Evolutionary conservation across 768 basidiomycete genomes (phyloP), one percentile per base, ranked within the genome.

Genomic region (Termitomyces sp.): DNA sequence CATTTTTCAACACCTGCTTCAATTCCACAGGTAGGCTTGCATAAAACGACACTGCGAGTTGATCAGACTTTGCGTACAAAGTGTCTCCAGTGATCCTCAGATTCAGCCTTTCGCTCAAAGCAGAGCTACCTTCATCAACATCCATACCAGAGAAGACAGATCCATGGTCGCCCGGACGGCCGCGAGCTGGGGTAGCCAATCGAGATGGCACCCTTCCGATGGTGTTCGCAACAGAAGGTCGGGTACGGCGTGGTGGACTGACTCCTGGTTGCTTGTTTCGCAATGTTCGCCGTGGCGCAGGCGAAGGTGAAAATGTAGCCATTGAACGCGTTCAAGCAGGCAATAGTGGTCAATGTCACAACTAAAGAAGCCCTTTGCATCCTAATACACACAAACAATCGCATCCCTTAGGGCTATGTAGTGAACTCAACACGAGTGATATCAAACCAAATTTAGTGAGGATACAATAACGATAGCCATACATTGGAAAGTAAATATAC

Each of bases 21-120:
- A 90, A 84, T 63, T 92, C 90, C 6, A 84, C 71, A 3, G 90
- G 90, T 46, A 91, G 66, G 60, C 77, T 75, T 23, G 88, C 84
- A 63, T 90, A 86, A 67, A 89, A 83, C 20, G 79, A 73, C 22
- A 84, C 86, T 12, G 77, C 64, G 58, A 90, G 69, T 69, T 91
- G 85, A 59, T 87, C 81, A 32, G 88, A 88, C 67, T 86, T 86
- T 45, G 89, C 87, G 67, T 86, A 89, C 31, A 84, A 58, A 12
- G 61, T 72, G 67, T 76, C 85, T 64, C 62, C 66, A 56, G 63
- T 67, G 42, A 66, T 51, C 45, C 66, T 75, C 49, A 71, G 68
- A 20, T 66, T 60, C 46, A 66, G 67, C 54, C 68, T 63, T 46
- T 77, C 78, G 20, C 74, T 69, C 41, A 62, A 58, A 2, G 71